Base-by-base conservation (phyloP, 2,329 filamentous ascomycete genomes). In the Didymellaceae sp. region DNA sequence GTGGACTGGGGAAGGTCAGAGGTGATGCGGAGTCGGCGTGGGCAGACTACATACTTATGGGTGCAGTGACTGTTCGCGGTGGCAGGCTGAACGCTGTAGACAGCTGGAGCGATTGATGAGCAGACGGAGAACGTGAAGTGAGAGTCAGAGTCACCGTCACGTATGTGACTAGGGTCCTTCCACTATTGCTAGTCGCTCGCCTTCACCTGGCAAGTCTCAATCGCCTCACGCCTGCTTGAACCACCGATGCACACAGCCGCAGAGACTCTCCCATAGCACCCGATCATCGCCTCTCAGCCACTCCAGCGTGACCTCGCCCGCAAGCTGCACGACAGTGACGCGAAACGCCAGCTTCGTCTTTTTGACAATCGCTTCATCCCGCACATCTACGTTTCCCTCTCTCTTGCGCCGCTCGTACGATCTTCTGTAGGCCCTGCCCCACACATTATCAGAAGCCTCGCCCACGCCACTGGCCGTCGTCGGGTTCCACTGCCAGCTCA, bases 221-320 rank as follows among this genome's bases (percentile, higher is more conserved):
- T 9, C 17, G 5, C 11, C 11, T 17, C 21, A 45, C 10, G 18
- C 13, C 18, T 48, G 31, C 21, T 51, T 51, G 37, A 51, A 45
- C 48, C 48, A 51, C 18, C 59, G 46, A 50, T 64, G 62, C 13
- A 68, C 33, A 42, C 92, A 91, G 0, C 90, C 91, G 53, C 86
- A 88, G 56, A 99, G 91, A 68, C 92, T 97, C 74, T 95, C 89
- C 72, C 93, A 96, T 0, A 94, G 67, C 0, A 86, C 80, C 14
- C 82, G 77, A 58, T 96, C 89, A 5, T 80, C 78, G 0, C 94
- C 93, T 62, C 90, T 86, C 1, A 90, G 66, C 92, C 90, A 95
- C 24, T 89, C 79, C 0, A 86, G 75, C 14, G 75, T 70, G 3
- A 77, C 70, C 13, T 72, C 66, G 4, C 28, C 70, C 66, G 32